Conservation (phyloP, 306 rosid genomes). For the Biancaea sappan region DNA sequence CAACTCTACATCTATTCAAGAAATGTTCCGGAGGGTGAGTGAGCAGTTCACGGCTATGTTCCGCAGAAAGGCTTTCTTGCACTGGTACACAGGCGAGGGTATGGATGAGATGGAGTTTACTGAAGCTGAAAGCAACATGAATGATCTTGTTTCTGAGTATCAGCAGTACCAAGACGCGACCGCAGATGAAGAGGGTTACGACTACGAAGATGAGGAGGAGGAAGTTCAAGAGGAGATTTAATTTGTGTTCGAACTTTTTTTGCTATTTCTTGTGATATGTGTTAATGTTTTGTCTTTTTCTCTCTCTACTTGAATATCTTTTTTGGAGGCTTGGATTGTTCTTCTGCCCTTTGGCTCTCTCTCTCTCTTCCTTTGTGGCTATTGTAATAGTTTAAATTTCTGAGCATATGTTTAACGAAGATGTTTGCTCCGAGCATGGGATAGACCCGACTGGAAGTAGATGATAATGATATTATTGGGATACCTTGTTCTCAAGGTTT, state of each 20-base stretch:
- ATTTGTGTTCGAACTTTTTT: not conserved
- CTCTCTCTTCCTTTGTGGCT: conserved; percentile 18
- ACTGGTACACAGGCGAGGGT: conserved; percentile 23
- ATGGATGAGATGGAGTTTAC: conserved; percentile 30
- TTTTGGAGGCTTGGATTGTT: conserved; percentile 50
- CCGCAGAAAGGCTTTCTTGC: conserved; percentile 71
- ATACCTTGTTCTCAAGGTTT: not conserved
- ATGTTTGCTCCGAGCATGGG: no score
- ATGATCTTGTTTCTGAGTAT: conserved; percentile 63
- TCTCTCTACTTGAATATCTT: conserved; percentile 48
- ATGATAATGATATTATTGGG: no score
- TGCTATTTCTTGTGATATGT: conserved; percentile 17
- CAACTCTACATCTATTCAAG: conserved; percentile 71
- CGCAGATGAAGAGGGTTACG: conserved; percentile 62
- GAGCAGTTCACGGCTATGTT: conserved; percentile 81
- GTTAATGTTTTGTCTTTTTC: conserved; percentile 28
- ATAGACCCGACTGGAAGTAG: no score
- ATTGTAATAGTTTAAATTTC: conserved; percentile 38
- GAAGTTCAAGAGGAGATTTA: conserved; percentile 56
- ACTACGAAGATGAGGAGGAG: conserved; percentile 60
- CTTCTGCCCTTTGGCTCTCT: no score
- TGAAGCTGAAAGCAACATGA: conserved; percentile 37
- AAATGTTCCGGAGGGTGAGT: conserved; percentile 74
- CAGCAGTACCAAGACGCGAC: conserved; percentile 80
- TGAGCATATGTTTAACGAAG: conserved; percentile 33